phyloP scores from a whole-genome alignment of 176 grass and related monocot genomes.

The Puccinellia tenuiflora region DNA sequence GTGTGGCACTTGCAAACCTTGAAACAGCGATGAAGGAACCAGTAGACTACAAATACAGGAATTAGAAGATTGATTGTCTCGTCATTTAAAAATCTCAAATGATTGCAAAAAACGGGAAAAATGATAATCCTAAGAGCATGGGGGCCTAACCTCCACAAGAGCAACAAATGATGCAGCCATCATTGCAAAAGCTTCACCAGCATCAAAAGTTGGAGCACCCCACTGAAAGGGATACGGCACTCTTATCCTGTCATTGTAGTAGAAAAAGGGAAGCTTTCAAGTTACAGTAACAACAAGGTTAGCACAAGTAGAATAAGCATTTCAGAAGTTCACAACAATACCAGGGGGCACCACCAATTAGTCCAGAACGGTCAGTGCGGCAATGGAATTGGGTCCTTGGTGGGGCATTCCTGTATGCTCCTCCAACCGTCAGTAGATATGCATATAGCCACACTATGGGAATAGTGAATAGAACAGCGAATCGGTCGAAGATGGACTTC shows the following conservation, averaged over 20 bases:
- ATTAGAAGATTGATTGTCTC: neutral
- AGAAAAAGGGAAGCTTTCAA: neutral
- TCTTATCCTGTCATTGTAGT: slow-evolving; percentile 77
- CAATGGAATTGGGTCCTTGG: slow-evolving; percentile 97
- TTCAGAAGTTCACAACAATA: slow-evolving; percentile 16
- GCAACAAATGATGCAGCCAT: slow-evolving; percentile 97
- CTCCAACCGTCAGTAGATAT: slow-evolving; percentile 93
- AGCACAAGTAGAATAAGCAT: neutral
- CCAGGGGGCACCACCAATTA: slow-evolving; percentile 87
- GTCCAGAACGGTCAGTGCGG: slow-evolving; percentile 84
- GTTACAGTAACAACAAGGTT: neutral
- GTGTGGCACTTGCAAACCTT: slow-evolving; percentile 94
- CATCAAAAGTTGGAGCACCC: slow-evolving; percentile 96
- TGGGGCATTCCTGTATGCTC: slow-evolving; percentile 77
- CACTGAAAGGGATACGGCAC: slow-evolving; percentile 97
- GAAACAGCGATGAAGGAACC: slow-evolving; percentile 89
- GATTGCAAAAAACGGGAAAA: neutral
- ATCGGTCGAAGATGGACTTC: slow-evolving; percentile 66
- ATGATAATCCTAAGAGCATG: slow-evolving; percentile 1
- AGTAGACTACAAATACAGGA: slow-evolving; percentile 65
- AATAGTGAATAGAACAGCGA: slow-evolving; percentile 90
- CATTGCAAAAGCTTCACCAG: slow-evolving; percentile 98
- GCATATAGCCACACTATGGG: slow-evolving; percentile 96
- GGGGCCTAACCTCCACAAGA: slow-evolving; percentile 71
- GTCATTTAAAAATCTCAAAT: neutral